These are phyloP conservation scores for Acanthamoeba castellanii DNA, from an alignment of 208 protist species.

Conservation along the genomic window DNA sequence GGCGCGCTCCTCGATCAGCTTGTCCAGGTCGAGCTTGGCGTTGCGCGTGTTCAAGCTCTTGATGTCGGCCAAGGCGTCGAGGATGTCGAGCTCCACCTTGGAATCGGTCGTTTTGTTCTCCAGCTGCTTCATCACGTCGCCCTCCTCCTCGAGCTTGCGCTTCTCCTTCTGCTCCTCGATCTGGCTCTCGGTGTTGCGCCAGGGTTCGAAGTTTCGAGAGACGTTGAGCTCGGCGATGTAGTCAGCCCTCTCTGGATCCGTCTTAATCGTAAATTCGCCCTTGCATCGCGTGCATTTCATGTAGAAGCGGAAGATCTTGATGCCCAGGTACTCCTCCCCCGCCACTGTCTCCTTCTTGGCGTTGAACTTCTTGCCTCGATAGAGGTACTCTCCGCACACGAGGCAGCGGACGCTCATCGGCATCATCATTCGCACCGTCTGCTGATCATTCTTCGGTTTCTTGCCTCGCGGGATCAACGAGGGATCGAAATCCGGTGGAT, in stretches of 20 bases:
- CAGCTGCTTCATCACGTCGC: conserved; percentile 74
- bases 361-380: conserved; percentile 91
- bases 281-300: conserved; percentile 90
- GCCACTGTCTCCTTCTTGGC: conserved; percentile 90
- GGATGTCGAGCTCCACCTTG: conserved; percentile 75
- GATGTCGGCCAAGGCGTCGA: conserved; percentile 67
- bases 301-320: conserved; percentile 91
- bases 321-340: conserved; percentile 89
- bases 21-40: conserved; percentile 55
- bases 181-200: conserved; percentile 79
- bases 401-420: conserved; percentile 91
- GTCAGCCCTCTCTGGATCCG: conserved; percentile 92
- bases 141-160: conserved; percentile 68
- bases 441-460: conserved; percentile 74
- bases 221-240: conserved; percentile 88
- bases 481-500: conserved; percentile 77
- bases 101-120: conserved; percentile 66
- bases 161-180: conserved; percentile 56
- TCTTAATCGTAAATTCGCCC: conserved; percentile 91
- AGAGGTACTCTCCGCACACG: conserved; percentile 90
- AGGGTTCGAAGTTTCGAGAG: conserved; percentile 90
- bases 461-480: conserved; percentile 60
- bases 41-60: conserved; percentile 71
- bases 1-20: conserved; percentile 18
- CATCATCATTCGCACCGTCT: conserved; percentile 90